Evolutionary conservation across 495 filamentous ascomycete species (phyloP).

Genomic region (Apiosordaria backusii): DNA sequence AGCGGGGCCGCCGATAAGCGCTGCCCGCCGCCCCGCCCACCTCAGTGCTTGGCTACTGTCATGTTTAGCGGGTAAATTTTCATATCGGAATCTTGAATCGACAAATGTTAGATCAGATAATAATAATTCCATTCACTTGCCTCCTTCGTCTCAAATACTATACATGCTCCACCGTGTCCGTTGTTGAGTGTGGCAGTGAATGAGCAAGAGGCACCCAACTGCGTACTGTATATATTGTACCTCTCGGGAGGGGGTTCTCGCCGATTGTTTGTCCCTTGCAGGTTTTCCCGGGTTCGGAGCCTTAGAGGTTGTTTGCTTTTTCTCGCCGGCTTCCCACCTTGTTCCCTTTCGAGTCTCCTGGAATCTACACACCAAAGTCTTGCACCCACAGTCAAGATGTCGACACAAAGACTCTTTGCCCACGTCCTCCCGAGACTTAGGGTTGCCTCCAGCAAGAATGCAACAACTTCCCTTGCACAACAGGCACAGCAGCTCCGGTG

Average conservation of each 20-base stretch:
- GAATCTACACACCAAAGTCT: slow-evolving; percentile 1
- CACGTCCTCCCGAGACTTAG: slow-evolving; percentile 23
- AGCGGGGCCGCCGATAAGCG: slow-evolving; percentile 22
- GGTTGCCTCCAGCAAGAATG: slow-evolving; percentile 12
- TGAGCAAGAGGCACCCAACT: not conserved
- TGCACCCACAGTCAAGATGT: slow-evolving; percentile 19
- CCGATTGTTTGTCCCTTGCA: slow-evolving; percentile 13
- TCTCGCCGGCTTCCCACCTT: not conserved
- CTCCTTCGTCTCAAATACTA: not conserved
- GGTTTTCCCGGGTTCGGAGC: not conserved
- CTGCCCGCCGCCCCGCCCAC: not conserved
- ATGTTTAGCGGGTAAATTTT: not conserved
- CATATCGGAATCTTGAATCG: slow-evolving; percentile 3
- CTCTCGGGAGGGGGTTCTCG: not conserved
- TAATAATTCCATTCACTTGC: not conserved
- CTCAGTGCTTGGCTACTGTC: slow-evolving; percentile 8
- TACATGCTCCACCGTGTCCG: not conserved
- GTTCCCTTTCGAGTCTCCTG: not conserved
- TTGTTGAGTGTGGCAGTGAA: not conserved
- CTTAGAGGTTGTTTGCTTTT: not conserved
- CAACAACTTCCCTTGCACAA: slow-evolving; percentile 20
- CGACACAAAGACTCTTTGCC: slow-evolving; percentile 20
- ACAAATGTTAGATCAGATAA: not conserved
- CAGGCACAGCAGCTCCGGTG: slow-evolving; percentile 24
- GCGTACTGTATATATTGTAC: slow-evolving; percentile 1